These are phyloP conservation scores for Craspedostauros australis DNA, from an alignment of 108 stramenopile species.

Conservation along the genomic window DNA sequence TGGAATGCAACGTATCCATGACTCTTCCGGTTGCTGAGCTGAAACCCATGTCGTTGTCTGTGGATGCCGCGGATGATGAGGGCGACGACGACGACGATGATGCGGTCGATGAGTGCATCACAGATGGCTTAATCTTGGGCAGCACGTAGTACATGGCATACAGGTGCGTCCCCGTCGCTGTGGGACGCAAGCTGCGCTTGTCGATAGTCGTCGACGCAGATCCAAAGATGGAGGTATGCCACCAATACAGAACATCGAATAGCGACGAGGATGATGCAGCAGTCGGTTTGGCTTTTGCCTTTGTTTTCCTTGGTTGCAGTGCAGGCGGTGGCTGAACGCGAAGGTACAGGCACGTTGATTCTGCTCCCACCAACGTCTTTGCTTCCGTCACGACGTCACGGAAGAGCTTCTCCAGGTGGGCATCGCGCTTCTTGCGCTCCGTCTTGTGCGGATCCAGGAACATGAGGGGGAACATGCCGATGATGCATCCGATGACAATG, in stretches of 20 bases:
- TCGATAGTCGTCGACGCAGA: too few species aligned
- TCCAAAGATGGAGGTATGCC: too few species aligned
- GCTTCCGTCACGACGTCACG: slow-evolving; percentile 54
- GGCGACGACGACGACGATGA: too few species aligned
- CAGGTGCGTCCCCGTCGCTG: slow-evolving; percentile 32
- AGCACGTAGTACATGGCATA: slow-evolving; percentile 45
- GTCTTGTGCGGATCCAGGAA: slow-evolving; percentile 50
- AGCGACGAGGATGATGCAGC: background rate
- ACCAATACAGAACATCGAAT: too few species aligned
- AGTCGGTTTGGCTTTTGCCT: background rate
- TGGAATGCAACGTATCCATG: too few species aligned
- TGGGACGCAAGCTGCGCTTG: too few species aligned
- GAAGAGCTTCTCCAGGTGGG: slow-evolving; percentile 37
- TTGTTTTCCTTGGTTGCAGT: background rate
- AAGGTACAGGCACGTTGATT: slow-evolving; percentile 42
- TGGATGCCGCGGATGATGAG: too few species aligned
- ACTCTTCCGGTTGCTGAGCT: too few species aligned
- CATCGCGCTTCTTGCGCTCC: slow-evolving; percentile 37
- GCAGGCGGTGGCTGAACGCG: slow-evolving; percentile 27
- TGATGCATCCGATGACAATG: slow-evolving; percentile 86
- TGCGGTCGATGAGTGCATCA: too few species aligned
- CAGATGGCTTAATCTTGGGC: too few species aligned
- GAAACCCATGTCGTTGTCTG: too few species aligned
- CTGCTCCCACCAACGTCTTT: slow-evolving; percentile 52
- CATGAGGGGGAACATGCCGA: slow-evolving; percentile 94